Conservation (phyloP, 371 early-diverging fungal genomes). For the Rhizopus delemar region DNA sequence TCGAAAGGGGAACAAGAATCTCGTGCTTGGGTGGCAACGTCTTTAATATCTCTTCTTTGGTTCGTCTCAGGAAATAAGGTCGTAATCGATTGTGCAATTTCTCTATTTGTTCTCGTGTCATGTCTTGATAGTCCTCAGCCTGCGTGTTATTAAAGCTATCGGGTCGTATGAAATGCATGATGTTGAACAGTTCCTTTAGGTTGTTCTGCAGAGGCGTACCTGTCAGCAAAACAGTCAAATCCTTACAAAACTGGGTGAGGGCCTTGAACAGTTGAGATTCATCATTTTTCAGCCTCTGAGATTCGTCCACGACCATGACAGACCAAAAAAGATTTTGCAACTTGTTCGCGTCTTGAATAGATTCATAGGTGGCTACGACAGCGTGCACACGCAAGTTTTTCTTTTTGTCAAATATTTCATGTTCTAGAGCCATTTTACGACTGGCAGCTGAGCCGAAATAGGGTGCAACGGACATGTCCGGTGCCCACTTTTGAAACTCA, state of each 20-base stretch:
- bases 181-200: slow-evolving; percentile 67
- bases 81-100: slow-evolving; percentile 48
- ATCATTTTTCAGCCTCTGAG: slow-evolving; percentile 85
- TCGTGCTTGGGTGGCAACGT: slow-evolving; percentile 89
- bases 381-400: slow-evolving; percentile 70
- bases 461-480: slow-evolving; percentile 60
- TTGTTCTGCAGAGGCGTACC: slow-evolving; percentile 83
- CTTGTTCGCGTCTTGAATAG: slow-evolving; percentile 3
- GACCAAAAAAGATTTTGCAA: slow-evolving; percentile 51
- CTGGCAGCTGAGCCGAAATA: slow-evolving; percentile 50
- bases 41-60: slow-evolving; percentile 82
- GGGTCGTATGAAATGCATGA: slow-evolving; percentile 79
- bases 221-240: slow-evolving; percentile 73
- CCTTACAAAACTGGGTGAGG: slow-evolving; percentile 49
- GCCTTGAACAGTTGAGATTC: slow-evolving; percentile 66
- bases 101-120: slow-evolving; percentile 41
- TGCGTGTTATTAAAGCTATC: slow-evolving; percentile 47
- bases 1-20: slow-evolving; percentile 77
- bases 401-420: slow-evolving; percentile 61
- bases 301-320: slow-evolving; percentile 79
- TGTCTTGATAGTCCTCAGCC: slow-evolving; percentile 56
- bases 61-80: slow-evolving; percentile 89
- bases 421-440: slow-evolving; percentile 56
- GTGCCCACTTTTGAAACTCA: slow-evolving; percentile 81
- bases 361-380: slow-evolving; percentile 79